phyloP scores from a whole-genome alignment of 345 rosid species.

The Gossypium anomalum region DNA sequence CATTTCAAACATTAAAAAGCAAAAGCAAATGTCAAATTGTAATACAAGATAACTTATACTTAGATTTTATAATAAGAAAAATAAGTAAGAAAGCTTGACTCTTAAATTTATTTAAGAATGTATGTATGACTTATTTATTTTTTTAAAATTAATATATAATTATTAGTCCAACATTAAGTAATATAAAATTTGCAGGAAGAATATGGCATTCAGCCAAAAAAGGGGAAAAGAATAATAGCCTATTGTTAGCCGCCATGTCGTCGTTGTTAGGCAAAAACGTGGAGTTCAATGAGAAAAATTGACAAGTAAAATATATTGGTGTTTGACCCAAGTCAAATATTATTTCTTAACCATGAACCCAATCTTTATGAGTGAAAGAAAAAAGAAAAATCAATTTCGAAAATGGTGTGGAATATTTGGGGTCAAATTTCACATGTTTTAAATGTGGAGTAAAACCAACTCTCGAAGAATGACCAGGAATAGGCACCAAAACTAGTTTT shows the following conservation, averaged over 20 bases:
- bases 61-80: background rate
- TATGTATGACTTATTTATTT: background rate
- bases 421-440: too few species aligned
- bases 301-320: background rate
- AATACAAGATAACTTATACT: too few species aligned
- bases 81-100: background rate
- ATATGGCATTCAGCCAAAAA: background rate
- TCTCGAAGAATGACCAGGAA: too few species aligned
- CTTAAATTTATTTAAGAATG: background rate
- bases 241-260: background rate
- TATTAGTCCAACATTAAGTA: background rate
- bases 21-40: too few species aligned
- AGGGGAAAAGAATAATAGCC: background rate
- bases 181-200: background rate
- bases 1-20: too few species aligned
- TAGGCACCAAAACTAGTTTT: too few species aligned
- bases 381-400: too few species aligned
- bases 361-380: too few species aligned
- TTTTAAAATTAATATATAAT: background rate
- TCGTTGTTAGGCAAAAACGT: background rate
- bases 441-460: too few species aligned
- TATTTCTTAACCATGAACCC: too few species aligned
- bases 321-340: too few species aligned
- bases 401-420: too few species aligned
- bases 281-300: background rate